Percentiles rank a stretch among this genome's conserved stretches.
These are phyloP conservation scores for Trichoderma orchidacearum DNA, from an alignment of 495 filamentous ascomycete genomes.

Conservation along the genomic window DNA sequence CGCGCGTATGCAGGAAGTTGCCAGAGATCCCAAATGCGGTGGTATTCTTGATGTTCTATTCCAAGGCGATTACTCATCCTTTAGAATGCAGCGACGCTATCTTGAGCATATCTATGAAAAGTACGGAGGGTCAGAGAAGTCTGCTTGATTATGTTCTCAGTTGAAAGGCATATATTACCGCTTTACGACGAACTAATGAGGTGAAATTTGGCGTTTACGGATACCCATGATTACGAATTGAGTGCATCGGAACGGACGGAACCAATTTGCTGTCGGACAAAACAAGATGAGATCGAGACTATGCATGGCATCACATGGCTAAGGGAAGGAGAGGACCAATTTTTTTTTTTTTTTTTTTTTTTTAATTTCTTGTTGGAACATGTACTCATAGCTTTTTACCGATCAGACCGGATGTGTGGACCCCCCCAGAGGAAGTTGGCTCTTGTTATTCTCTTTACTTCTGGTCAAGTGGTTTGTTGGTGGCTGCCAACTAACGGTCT, in stretches of 20 bases:
- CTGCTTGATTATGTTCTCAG: not conserved
- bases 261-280: too few species aligned
- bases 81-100: conserved; percentile 45
- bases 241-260: not conserved
- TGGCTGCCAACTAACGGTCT: not conserved
- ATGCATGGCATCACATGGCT: too few species aligned
- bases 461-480: not conserved
- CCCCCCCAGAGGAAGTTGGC: not conserved
- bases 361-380: not conserved
- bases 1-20: conserved; percentile 36
- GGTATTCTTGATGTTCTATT: conserved; percentile 55
- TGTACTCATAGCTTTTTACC: not conserved
- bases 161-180: not conserved
- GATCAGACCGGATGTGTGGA: not conserved
- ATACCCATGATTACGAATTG: not conserved
- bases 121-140: too few species aligned
- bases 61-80: conserved; percentile 58
- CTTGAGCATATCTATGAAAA: conserved; percentile 12
- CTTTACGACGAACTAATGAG: not conserved
- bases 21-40: conserved; percentile 12
- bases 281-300: too few species aligned
- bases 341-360: not conserved
- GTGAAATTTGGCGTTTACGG: conserved; percentile 4
- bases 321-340: not conserved
- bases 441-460: not conserved